These are phyloP conservation scores for Coniella vitis DNA, from an alignment of 2,329 filamentous ascomycete genomes.

Conservation along the genomic window DNA sequence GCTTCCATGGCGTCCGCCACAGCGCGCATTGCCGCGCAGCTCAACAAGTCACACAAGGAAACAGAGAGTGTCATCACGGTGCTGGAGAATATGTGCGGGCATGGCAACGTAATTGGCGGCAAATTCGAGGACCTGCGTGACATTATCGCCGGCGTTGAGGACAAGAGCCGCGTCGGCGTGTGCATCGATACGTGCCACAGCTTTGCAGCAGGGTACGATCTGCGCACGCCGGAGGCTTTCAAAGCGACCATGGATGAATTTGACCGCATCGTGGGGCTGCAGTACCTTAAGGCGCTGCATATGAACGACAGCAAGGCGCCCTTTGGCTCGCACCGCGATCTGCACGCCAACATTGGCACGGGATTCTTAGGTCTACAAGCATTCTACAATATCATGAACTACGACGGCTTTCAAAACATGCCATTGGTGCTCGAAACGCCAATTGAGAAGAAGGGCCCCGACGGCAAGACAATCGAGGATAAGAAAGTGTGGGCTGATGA, in stretches of 20 bases:
- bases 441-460: constrained; percentile 62
- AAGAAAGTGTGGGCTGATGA: constrained; percentile 83
- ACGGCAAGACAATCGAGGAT: constrained; percentile 67
- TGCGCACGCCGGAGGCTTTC: constrained; percentile 70
- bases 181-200: constrained; percentile 97
- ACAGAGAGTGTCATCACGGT: constrained; percentile 74
- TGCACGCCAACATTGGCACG: constrained; percentile 94
- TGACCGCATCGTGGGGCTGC: constrained; percentile 66
- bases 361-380: constrained; percentile 86
- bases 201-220: constrained; percentile 89
- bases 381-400: constrained; percentile 89
- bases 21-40: constrained; percentile 67
- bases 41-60: constrained; percentile 75
- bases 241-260: constrained; percentile 68
- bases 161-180: constrained; percentile 81
- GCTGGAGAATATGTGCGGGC: constrained; percentile 91
- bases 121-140: constrained; percentile 80
- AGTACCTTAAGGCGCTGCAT: constrained; percentile 80
- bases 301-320: constrained; percentile 96
- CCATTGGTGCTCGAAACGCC: constrained; percentile 98
- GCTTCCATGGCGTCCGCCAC: constrained; percentile 63
- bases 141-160: constrained; percentile 71
- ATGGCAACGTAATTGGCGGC: constrained; percentile 79
- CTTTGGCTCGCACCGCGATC: constrained; percentile 69
- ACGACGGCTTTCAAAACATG: constrained; percentile 64